Evolutionary conservation across 805 yeast genomes (phyloP).

Genomic region (Candida alai): DNA sequence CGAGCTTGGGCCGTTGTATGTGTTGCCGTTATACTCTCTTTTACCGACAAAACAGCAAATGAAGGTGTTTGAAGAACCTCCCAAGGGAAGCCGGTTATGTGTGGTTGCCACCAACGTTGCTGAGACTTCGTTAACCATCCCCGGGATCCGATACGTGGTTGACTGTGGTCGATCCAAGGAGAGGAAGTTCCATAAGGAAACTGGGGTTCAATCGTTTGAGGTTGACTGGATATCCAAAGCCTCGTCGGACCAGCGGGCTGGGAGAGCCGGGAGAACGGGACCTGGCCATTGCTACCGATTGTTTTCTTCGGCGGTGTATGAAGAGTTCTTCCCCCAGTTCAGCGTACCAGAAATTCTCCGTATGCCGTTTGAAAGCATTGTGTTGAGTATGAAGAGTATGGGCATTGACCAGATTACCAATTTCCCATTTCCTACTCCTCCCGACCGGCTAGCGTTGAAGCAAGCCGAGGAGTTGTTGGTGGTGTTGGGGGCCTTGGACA

Average conservation of each 20-base stretch:
- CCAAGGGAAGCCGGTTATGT: slow-evolving; percentile 80
- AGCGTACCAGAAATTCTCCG: slow-evolving; percentile 85
- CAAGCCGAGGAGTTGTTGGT: slow-evolving; percentile 67
- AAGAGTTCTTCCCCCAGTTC: slow-evolving; percentile 78
- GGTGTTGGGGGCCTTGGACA: slow-evolving; percentile 73
- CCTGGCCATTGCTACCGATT: slow-evolving; percentile 96
- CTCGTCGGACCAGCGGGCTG: slow-evolving; percentile 90
- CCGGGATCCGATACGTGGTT: slow-evolving; percentile 89
- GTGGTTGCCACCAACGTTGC: slow-evolving; percentile 97
- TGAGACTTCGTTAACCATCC: slow-evolving; percentile 94
- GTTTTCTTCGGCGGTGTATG: slow-evolving; percentile 90
- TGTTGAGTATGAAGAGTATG: slow-evolving; percentile 93
- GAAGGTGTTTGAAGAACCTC: slow-evolving; percentile 85
- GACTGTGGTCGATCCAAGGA: slow-evolving; percentile 95
- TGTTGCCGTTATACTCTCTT: slow-evolving; percentile 86
- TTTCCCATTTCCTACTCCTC: slow-evolving; percentile 96
- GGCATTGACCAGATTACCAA: slow-evolving; percentile 87
- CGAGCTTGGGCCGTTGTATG: slow-evolving; percentile 76
- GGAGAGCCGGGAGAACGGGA: slow-evolving; percentile 98
- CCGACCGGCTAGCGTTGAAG: slow-evolving; percentile 55
- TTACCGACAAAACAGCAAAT: slow-evolving; percentile 94
- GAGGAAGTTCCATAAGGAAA: slow-evolving; percentile 71
- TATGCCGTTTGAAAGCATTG: slow-evolving; percentile 97
- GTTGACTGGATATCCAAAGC: slow-evolving; percentile 93
- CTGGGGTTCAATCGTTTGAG: slow-evolving; percentile 91